Evolutionary conservation across 768 basidiomycete genomes (phyloP), one percentile per base, ranked within the genome.

Genomic region (Paxillus involutus): DNA sequence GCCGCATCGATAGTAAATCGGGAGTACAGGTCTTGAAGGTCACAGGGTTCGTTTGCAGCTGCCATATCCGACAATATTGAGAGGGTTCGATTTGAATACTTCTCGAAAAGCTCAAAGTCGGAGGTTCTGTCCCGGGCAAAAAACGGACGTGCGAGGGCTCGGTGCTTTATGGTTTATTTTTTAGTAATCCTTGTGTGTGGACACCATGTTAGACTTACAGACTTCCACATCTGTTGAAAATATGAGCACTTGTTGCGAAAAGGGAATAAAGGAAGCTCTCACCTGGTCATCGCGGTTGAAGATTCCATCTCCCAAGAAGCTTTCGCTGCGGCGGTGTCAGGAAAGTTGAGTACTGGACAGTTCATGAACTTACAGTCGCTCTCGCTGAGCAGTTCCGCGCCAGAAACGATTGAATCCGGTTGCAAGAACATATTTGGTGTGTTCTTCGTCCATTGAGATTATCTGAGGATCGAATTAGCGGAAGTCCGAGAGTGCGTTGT

Each of bases 251-350:
- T 5, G 48, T 55, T 12, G 29, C 16, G 35, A 19, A 8, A 40
- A 56, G 8, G 26, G 47, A 19, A 14, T 16, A 42, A 24, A 46
- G 24, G 16, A 41, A 17, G 30, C 44, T 57, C 75, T 70, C 63
- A 83, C 84, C 69, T 84, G 81, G 60, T 86, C 88, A 65, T 89
- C 88, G 14, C 87, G 78, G 58, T 89, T 89, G 68, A 91, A 91
- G 37, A 91, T 89, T 2, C 88, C 87, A 57, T 80, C 75, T 4
- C 89, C 89, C n/a, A 90, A 74, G 64, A 88, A 85, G 44, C 36
- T 64, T 54, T 77, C 75, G 59, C 75, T 76, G 58, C 0, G 32
- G 51, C 19, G 51, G 40, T 1, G 39, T 66, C 50, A 63, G 63
- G 26, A 47, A 57, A 19, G 24, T 13, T 43, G 21, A 36, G 39